A percentile compares a stretch with the other conserved stretches of the same genome.
These are phyloP conservation scores for Sporisorium scitamineum DNA, from an alignment of 1,284 basidiomycete genomes.

Conservation along the genomic window DNA sequence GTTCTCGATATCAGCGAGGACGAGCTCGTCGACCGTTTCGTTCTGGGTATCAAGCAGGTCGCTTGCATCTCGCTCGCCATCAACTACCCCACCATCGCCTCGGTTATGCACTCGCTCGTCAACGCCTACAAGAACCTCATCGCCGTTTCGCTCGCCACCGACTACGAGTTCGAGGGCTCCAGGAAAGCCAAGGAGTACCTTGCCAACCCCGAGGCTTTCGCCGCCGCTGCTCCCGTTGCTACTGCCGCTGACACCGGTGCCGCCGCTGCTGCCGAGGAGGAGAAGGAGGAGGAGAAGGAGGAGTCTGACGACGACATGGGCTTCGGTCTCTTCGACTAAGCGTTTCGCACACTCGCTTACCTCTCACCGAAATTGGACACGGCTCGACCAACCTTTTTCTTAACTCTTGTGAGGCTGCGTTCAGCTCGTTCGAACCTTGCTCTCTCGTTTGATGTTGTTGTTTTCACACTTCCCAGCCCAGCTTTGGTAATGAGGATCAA, in stretches of 20 bases:
- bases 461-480: too few species aligned
- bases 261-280: conserved; percentile 72
- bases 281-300: conserved; percentile 80
- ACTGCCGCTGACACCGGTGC: conserved; percentile 74
- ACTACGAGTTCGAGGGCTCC: conserved; percentile 92
- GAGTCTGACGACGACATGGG: conserved; percentile 69
- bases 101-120: conserved; percentile 92
- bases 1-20: conserved; percentile 94
- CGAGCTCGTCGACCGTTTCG: conserved; percentile 89
- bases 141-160: conserved; percentile 88
- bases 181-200: conserved; percentile 97
- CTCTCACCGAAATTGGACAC: background rate
- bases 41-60: conserved; percentile 92
- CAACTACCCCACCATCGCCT: conserved; percentile 95
- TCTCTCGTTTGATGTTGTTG: background rate
- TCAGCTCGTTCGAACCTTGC: background rate
- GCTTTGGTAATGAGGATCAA: background rate
- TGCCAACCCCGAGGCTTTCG: conserved; percentile 96
- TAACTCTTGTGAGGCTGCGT: background rate
- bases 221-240: conserved; percentile 79
- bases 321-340: conserved; percentile 85
- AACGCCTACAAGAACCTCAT: conserved; percentile 98
- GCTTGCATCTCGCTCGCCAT: conserved; percentile 94
- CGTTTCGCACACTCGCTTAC: background rate
- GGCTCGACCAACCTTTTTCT: background rate